Evolutionary conservation across 192 early-diverging fungal species (phyloP), one percentile per base, ranked within the genome.

Genomic region (Umbelopsis ramanniana): DNA sequence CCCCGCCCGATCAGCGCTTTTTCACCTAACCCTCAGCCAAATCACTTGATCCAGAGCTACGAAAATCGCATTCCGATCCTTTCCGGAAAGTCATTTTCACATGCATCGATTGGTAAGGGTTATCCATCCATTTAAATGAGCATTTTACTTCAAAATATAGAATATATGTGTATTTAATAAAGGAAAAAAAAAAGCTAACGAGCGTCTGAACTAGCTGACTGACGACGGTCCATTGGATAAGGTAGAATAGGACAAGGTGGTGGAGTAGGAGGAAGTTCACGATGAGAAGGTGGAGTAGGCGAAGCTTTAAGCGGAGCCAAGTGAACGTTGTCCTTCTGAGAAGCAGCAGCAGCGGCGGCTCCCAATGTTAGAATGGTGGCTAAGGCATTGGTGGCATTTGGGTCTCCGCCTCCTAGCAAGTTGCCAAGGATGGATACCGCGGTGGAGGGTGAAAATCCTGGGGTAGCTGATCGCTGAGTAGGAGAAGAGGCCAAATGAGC

Each of bases 361-460:
- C 71, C 54, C 54, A 72, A 46, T 60, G 71, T 55, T 55, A 72
- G 35, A 46, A 72, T 72, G 71, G 71, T 55, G 40, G 71, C 71
- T 23, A 72, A 45, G 17, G 71, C 53, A 54, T 70, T 54, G 47
- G 69, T 50, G 26, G 50, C 69, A 45, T 63, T 63, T 29, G 57
- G 57, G 33, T 63, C 57, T 37, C 57, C 57, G 57, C 57, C 57
- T 38, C 57, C 57, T 3, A 63, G 15, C 12, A 63, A n/a, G n/a
- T 46, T 68, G 22, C 67, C 67, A 7, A 48, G 40, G 26, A 68
- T 46, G 9, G 67, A 68, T 4, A 23, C 45, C 0, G 45, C 67
- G 0, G 46, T 38, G 19, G 23, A 22, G 14, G 40, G 67, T 45
- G 45, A 48, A 48, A 68, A 46, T 3, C 46, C 67, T 0, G 67